These are phyloP conservation scores for Elymus sibiricus DNA, from an alignment of 176 grass and related monocot species.

Conservation along the genomic window DNA sequence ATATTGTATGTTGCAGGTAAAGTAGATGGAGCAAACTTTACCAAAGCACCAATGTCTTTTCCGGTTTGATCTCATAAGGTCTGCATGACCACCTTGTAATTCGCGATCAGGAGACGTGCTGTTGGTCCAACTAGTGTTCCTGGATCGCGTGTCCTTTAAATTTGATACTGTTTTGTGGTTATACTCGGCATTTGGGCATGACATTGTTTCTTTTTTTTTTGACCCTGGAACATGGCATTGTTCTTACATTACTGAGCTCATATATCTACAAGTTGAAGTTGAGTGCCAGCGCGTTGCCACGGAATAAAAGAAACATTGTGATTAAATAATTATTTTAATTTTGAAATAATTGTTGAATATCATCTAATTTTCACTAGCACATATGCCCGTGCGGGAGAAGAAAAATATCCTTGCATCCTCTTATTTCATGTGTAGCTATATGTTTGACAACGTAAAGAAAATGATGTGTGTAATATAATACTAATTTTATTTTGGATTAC, in stretches of 20 bases:
- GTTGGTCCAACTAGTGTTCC: slow-evolving; percentile 1
- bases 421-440: too few species aligned
- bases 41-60: slow-evolving; percentile 33
- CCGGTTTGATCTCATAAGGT: slow-evolving; percentile 51
- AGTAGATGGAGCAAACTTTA: slow-evolving; percentile 34
- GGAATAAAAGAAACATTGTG: background rate
- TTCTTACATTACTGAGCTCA: background rate
- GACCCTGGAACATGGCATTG: background rate
- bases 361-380: background rate
- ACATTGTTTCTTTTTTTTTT: background rate
- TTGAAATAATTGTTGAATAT: background rate
- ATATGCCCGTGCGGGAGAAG: background rate
- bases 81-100: slow-evolving; percentile 52
- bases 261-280: background rate
- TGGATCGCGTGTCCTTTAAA: background rate
- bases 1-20: slow-evolving; percentile 34
- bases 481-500: too few species aligned
- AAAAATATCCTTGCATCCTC: too few species aligned
- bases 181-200: slow-evolving; percentile 1
- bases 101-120: slow-evolving; percentile 11
- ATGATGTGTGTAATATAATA: too few species aligned
- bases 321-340: background rate
- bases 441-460: too few species aligned
- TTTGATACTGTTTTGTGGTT: background rate
- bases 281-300: background rate